phyloP scores from a whole-genome alignment of 1,284 basidiomycete species.

The Trichosporon faecale region DNA sequence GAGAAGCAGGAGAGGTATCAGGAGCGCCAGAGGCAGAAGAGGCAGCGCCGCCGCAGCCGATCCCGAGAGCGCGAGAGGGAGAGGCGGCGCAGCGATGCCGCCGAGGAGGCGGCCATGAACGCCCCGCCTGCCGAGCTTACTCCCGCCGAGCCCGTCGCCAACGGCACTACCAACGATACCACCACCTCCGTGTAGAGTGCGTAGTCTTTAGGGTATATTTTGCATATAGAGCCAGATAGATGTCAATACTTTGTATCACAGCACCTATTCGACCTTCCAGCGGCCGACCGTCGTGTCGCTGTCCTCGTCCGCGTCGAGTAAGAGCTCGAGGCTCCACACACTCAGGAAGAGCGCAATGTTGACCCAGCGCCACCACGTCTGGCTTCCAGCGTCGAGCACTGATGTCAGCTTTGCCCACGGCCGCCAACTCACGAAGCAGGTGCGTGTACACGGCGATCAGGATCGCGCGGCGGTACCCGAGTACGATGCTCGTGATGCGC shows the following conservation, averaged over 20 bases:
- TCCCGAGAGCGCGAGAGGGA: slow-evolving; percentile 9
- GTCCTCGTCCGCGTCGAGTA: slow-evolving; percentile 52
- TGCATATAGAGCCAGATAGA: slow-evolving; percentile 12
- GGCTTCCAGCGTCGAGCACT: slow-evolving; percentile 52
- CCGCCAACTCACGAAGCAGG: slow-evolving; percentile 41
- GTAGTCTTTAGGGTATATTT: background rate
- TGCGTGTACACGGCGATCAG: slow-evolving; percentile 54
- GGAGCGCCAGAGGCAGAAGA: slow-evolving; percentile 9
- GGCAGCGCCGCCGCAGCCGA: slow-evolving; percentile 8
- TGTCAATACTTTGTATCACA: slow-evolving; percentile 21
- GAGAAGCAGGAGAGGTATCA: slow-evolving; percentile 31
- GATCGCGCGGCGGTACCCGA: slow-evolving; percentile 51
- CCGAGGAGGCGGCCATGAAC: slow-evolving; percentile 10
- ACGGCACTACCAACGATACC: background rate
- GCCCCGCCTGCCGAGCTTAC: background rate
- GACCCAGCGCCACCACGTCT: slow-evolving; percentile 53
- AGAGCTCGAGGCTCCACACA: slow-evolving; percentile 51
- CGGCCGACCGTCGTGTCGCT: slow-evolving; percentile 30
- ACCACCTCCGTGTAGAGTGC: too few species aligned
- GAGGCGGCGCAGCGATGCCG: background rate
- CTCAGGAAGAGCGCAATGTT: slow-evolving; percentile 51
- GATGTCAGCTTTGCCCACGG: background rate
- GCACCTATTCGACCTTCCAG: slow-evolving; percentile 47
- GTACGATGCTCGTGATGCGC: slow-evolving; percentile 49
- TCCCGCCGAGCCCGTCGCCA: background rate